Conservation (phyloP, 345 rosid genomes). For the Triadica sebifera region DNA sequence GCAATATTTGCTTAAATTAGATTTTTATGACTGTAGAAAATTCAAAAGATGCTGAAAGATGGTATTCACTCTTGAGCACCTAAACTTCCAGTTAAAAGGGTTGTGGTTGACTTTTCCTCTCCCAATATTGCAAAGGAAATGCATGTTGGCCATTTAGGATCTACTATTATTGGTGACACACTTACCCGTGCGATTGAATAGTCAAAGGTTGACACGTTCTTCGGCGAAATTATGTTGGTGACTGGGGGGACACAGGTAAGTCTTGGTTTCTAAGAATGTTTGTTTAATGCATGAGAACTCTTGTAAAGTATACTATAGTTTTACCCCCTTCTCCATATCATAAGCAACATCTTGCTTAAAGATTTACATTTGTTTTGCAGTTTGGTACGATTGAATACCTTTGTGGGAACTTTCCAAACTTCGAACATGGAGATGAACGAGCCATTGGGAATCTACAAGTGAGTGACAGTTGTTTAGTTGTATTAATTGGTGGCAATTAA, state of each 20-base stretch:
- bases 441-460: constrained; percentile 97
- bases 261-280: too few relatives aligned
- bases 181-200: constrained; percentile 89
- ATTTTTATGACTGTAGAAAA: constrained; percentile 48
- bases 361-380: constrained; percentile 44
- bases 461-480: constrained; percentile 14
- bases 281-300: too few relatives aligned
- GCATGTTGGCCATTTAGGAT: constrained; percentile 98
- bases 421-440: constrained; percentile 59
- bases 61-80: constrained; percentile 95
- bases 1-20: constrained; percentile 13
- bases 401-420: constrained; percentile 70
- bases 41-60: constrained; percentile 71
- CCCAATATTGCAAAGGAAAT: constrained; percentile 99
- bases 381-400: constrained; percentile 94
- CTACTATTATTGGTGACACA: constrained; percentile 95
- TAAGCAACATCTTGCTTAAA: constrained; percentile 5
- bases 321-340: neutral
- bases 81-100: constrained; percentile 53
- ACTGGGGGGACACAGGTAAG: constrained; percentile 99
- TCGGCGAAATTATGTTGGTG: constrained; percentile 98
- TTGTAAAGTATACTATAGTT: too few relatives aligned
- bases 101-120: constrained; percentile 95
- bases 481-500: neutral
- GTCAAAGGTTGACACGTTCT: constrained; percentile 86